Evolutionary conservation across 2,329 filamentous ascomycete species (phyloP), one percentile per base, ranked within the genome.

Genomic region (Aureobasidium sp.): DNA sequence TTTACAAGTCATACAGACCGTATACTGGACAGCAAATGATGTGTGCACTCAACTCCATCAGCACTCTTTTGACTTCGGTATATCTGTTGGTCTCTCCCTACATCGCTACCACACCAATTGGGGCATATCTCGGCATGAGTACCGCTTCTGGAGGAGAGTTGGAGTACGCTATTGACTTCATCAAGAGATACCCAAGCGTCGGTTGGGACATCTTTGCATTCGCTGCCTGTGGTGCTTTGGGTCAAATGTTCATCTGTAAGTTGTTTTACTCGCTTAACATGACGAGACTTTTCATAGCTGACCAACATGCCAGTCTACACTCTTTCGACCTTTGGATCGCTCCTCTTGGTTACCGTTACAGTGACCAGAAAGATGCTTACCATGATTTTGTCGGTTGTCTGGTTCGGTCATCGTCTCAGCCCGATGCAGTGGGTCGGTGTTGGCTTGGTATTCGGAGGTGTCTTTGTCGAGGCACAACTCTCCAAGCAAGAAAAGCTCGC

Each of bases 301-400:
- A 52, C n/a, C 9, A 1, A 51, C 20, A 2, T 37, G 31, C 12
- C 48, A 72, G 76, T 96, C 81, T 92, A 96, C 77, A 97, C 94
- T 0, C 83, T 99, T 6, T 88, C 91, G 15, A 90, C 89, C 55
- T 99, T 97, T 78, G 94, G 90, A 11, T 94, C 89, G 11, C 84
- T 99, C 53, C 82, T 97, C 57, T 85, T 99, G 55, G 93, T 97
- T 47, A 97, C 94, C 5, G 92, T 99, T 2, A 99, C 91, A 1
- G 94, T 99, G 49, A 99, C 94, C 49, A 84, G 94, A 71, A 99
- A 99, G 80, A 99, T 99, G 94, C 84, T 97, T 74, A 97, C 93
- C 67, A 99, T 99, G 94, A 90, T 97, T 64, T 82, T 97, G 57
- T 96, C 91, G 60, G 94, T 99, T 31, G 80, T 97, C 64, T 91